phyloP scores from a whole-genome alignment of 306 rosid genomes.

The Morella rubra region DNA sequence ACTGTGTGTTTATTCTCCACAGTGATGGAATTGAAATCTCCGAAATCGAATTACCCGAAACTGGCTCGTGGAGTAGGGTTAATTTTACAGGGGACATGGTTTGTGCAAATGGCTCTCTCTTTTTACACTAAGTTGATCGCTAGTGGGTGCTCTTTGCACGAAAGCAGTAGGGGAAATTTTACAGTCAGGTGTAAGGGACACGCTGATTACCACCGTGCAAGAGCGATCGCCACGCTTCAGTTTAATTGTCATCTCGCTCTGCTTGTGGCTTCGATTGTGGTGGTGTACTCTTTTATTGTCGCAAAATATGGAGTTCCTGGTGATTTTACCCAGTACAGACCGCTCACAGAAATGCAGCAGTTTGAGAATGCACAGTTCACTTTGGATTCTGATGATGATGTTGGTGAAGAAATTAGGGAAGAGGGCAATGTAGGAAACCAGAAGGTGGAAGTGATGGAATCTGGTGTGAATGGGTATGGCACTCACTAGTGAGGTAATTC shows the following conservation, averaged over 20 bases:
- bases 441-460: slow-evolving; percentile 37
- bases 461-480: slow-evolving; percentile 54
- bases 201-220: slow-evolving; percentile 72
- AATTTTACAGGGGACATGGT: slow-evolving; percentile 77
- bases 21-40: slow-evolving; percentile 38
- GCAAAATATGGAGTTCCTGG: slow-evolving; percentile 25
- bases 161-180: slow-evolving; percentile 70
- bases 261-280: slow-evolving; percentile 42
- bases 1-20: slow-evolving; percentile 56
- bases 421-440: slow-evolving; percentile 31
- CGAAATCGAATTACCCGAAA: slow-evolving; percentile 40
- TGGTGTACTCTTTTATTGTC: slow-evolving; percentile 38
- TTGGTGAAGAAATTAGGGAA: slow-evolving; percentile 35
- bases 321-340: slow-evolving; percentile 39
- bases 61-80: slow-evolving; percentile 69
- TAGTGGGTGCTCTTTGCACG: slow-evolving; percentile 59
- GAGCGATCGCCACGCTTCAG: slow-evolving; percentile 93
- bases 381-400: slow-evolving; percentile 63
- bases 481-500: slow-evolving; percentile 38
- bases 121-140: slow-evolving; percentile 56
- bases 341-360: slow-evolving; percentile 53
- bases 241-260: slow-evolving; percentile 93
- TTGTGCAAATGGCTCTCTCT: slow-evolving; percentile 74
- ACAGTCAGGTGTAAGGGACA: slow-evolving; percentile 72
- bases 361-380: slow-evolving; percentile 53